Evolutionary conservation across 345 rosid genomes (phyloP).

Genomic region (Citrus cavaleriei): DNA sequence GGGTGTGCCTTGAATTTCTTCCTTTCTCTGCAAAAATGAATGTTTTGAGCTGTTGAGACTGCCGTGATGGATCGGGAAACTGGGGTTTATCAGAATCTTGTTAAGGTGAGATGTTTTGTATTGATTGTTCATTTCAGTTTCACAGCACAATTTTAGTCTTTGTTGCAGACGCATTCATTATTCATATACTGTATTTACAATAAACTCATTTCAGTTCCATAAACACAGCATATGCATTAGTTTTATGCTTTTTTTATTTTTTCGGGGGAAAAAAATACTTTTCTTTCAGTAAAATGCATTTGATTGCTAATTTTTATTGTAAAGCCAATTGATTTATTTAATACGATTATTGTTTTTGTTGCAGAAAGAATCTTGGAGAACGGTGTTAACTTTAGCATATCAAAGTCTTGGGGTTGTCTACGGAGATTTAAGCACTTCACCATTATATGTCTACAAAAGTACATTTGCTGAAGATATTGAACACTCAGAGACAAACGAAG

Average conservation of each 20-base stretch:
- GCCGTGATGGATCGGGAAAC: constrained; percentile 64
- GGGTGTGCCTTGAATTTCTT: constrained; percentile 25
- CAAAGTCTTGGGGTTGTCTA: constrained; percentile 94
- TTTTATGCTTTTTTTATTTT: too few relatives aligned
- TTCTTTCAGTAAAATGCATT: not conserved
- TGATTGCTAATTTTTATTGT: not conserved
- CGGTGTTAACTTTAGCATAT: constrained; percentile 74
- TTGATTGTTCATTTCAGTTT: not conserved
- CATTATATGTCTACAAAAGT: constrained; percentile 77
- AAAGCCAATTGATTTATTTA: not conserved
- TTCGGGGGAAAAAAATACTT: too few relatives aligned
- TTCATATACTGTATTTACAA: not conserved
- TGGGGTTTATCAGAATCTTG: constrained; percentile 33
- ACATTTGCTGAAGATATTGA: constrained; percentile 72
- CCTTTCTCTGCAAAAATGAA: constrained; percentile 24
- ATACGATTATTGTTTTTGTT: constrained; percentile 1
- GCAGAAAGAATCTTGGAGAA: constrained; percentile 85
- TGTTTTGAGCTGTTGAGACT: constrained; percentile 21
- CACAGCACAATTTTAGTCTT: constrained; percentile 7
- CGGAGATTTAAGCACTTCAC: constrained; percentile 89
- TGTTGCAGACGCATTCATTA: constrained; percentile 18
- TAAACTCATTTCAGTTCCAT: not conserved
- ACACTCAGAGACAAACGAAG: constrained; percentile 80
- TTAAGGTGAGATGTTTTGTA: constrained; percentile 43
- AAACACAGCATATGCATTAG: not conserved